Percentiles rank a stretch among this genome's conserved stretches.
phyloP scores from a whole-genome alignment of 345 rosid genomes.

The Brassica cretica region DNA sequence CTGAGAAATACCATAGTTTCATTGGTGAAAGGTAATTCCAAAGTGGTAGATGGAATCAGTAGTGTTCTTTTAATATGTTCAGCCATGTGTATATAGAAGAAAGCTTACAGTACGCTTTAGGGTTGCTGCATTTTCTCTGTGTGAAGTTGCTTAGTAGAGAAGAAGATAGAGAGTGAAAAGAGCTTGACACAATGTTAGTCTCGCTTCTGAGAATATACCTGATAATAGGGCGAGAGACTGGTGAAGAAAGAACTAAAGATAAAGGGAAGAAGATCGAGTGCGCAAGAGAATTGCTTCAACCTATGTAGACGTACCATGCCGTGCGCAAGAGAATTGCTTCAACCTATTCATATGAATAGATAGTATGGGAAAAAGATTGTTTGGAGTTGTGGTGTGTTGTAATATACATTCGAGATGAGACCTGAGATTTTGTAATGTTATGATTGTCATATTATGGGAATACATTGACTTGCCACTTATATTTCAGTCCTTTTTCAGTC shows the following conservation, averaged over 20 bases:
- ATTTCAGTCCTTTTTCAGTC: no score
- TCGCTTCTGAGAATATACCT: slow-evolving; percentile 64
- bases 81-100: slow-evolving; percentile 54
- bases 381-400: background rate
- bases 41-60: slow-evolving; percentile 66
- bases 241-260: slow-evolving; percentile 49
- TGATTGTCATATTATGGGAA: background rate
- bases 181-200: slow-evolving; percentile 64
- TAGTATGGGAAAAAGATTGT: background rate
- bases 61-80: slow-evolving; percentile 52
- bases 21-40: slow-evolving; percentile 45
- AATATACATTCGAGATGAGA: slow-evolving; percentile 1
- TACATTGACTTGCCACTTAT: background rate
- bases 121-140: slow-evolving; percentile 58
- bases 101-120: slow-evolving; percentile 54
- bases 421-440: background rate
- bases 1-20: slow-evolving; percentile 45
- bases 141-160: slow-evolving; percentile 47
- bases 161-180: slow-evolving; percentile 65
- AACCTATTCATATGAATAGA: slow-evolving; percentile 24
- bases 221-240: slow-evolving; percentile 51
- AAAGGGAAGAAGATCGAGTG: slow-evolving; percentile 39
- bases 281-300: slow-evolving; percentile 67
- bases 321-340: slow-evolving; percentile 31
- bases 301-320: slow-evolving; percentile 79